phyloP scores from a whole-genome alignment of 2,329 filamentous ascomycete species.

The Epichloe typhina region DNA sequence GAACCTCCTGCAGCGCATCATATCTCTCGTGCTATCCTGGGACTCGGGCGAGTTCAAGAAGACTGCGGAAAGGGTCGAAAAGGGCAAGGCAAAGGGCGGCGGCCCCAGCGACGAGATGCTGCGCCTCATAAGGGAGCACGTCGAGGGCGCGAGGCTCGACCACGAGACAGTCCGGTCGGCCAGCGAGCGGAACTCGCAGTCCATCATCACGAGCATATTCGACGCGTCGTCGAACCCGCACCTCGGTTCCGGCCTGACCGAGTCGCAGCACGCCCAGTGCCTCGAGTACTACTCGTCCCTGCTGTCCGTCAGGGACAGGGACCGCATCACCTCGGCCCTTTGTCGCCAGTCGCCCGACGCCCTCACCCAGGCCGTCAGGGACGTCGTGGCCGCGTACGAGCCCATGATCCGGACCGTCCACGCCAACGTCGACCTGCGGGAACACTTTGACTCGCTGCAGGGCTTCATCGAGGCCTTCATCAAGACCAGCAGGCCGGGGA shows the following conservation, averaged over 20 bases:
- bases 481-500: conserved; percentile 35
- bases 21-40: conserved; percentile 60
- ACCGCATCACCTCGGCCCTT: conserved; percentile 51
- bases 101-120: conserved; percentile 47
- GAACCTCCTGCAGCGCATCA: conserved; percentile 68
- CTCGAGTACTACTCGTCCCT: conserved; percentile 58
- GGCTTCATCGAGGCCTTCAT: conserved; percentile 60
- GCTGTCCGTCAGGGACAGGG: conserved; percentile 62
- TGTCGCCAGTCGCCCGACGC: conserved; percentile 59
- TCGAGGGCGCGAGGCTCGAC: conserved; percentile 36
- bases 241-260: conserved; percentile 34
- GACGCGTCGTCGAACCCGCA: conserved; percentile 34
- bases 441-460: conserved; percentile 54
- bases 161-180: conserved; percentile 46
- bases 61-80: conserved; percentile 50
- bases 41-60: conserved; percentile 59
- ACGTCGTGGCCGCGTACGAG: conserved; percentile 55
- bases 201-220: conserved; percentile 56
- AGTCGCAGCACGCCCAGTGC: conserved; percentile 48
- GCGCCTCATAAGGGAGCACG: conserved; percentile 44
- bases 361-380: conserved; percentile 54
- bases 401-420: conserved; percentile 63
- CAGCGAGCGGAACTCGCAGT: conserved; percentile 38
- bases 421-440: conserved; percentile 55
- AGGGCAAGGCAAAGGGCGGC: conserved; percentile 30